Percentiles rank a stretch among this genome's conserved stretches.
Evolutionary conservation across 345 rosid genomes (phyloP).

Genomic region (Eucalyptus camaldulensis): DNA sequence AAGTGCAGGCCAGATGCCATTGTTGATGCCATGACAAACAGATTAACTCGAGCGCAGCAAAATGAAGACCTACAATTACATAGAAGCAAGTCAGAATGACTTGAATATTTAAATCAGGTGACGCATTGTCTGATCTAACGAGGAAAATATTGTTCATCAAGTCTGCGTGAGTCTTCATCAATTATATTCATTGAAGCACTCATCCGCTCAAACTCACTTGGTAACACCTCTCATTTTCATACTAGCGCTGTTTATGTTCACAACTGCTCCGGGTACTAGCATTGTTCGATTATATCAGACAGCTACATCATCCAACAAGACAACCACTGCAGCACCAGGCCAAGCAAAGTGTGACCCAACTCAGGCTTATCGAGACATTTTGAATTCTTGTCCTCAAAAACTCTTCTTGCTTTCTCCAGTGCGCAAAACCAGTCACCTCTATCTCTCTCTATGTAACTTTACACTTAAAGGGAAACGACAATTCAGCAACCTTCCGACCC

Average conservation of each 20-base stretch:
- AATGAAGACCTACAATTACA: not conserved
- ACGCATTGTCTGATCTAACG: not conserved
- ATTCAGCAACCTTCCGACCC: not conserved
- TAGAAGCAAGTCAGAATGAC: not conserved
- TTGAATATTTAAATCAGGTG: not conserved
- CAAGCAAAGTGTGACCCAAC: not conserved
- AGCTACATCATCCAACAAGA: not conserved
- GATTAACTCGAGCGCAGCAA: not conserved
- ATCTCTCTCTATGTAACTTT: not conserved
- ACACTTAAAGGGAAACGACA: not conserved
- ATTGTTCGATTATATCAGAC: not conserved
- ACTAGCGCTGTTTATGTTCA: not conserved
- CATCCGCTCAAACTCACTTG: not conserved
- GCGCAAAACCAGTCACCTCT: not conserved
- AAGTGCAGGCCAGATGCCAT: slow-evolving; percentile 50
- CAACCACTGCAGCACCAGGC: not conserved
- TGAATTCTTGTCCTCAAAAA: not conserved
- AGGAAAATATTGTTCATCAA: not conserved
- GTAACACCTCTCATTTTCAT: not conserved
- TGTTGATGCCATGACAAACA: slow-evolving; percentile 45
- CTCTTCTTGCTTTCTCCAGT: not conserved
- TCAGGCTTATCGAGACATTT: not conserved
- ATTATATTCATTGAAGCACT: not conserved
- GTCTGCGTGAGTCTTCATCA: not conserved
- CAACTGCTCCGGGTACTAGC: not conserved